phyloP scores from a whole-genome alignment of 2,329 filamentous ascomycete species.

The Botrytis elliptica region DNA sequence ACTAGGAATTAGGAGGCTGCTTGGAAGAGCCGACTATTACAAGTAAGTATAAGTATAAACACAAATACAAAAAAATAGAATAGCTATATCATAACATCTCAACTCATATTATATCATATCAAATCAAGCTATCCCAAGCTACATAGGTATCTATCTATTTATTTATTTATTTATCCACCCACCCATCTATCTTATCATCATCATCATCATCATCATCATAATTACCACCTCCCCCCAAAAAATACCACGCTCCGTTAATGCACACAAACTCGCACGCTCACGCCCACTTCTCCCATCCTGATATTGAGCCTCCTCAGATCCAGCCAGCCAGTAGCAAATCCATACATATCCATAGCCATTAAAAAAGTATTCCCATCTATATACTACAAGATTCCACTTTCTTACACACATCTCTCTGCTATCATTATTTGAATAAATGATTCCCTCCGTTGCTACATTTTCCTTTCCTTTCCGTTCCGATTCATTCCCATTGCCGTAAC shows the following conservation, averaged over 20 bases:
- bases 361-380: not conserved
- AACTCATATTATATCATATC: not conserved
- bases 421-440: not conserved
- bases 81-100: not conserved
- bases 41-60: too few relatives aligned
- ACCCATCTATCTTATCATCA: not conserved
- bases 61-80: not conserved
- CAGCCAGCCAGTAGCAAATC: not conserved
- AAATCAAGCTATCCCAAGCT: not conserved
- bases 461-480: not conserved
- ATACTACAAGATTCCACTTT: slow-evolving; percentile 6
- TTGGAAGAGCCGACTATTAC: too few relatives aligned
- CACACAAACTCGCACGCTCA: not conserved
- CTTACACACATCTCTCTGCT: not conserved
- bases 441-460: not conserved
- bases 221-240: not conserved
- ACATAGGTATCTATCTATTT: not conserved
- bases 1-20: too few relatives aligned
- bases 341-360: not conserved
- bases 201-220: not conserved
- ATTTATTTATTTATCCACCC: not conserved
- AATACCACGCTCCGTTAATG: not conserved
- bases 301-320: not conserved
- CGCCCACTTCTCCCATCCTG: not conserved
- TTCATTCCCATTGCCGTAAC: not conserved